Percentiles rank a stretch among this genome's conserved stretches.
Conservation (phyloP, 2,329 filamentous ascomycete species). For the Venturia pyrina region DNA sequence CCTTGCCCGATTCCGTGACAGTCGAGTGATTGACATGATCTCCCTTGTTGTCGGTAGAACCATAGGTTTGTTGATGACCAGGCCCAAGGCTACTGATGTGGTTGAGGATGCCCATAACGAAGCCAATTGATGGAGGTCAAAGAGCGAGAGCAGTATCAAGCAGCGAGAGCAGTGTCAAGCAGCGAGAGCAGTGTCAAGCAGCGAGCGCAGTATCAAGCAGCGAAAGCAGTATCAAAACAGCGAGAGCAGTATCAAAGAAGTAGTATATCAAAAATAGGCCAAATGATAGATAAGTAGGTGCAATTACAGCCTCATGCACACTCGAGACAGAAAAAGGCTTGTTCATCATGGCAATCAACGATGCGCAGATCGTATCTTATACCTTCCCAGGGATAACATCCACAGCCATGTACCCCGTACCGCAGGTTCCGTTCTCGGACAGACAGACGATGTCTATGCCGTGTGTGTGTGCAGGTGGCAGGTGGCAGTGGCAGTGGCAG, state of each 20-base stretch:
- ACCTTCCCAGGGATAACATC: not conserved
- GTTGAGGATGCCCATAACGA: not conserved
- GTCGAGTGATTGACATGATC: not conserved
- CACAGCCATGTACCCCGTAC: not conserved
- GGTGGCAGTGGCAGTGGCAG: no score
- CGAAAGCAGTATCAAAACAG: not conserved
- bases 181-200: no score
- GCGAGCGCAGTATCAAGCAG: no score
- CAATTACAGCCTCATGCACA: not conserved
- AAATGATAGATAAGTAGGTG: no score
- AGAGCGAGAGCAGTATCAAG: no score
- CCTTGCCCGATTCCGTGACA: not conserved
- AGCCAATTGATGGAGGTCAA: not conserved
- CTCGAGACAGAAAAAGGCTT: not conserved
- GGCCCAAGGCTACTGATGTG: not conserved
- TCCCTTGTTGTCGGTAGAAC: not conserved
- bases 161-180: no score
- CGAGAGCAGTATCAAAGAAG: not conserved
- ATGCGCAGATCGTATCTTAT: not conserved
- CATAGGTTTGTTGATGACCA: not conserved
- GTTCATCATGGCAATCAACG: not conserved
- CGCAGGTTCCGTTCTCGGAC: not conserved
- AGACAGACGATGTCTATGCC: not conserved
- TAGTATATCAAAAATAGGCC: not conserved
- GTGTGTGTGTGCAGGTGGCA: not conserved